Evolutionary conservation across 148 eudicot species (phyloP), one percentile per base, ranked within the genome.

Genomic region (Fallopia convolvulus): DNA sequence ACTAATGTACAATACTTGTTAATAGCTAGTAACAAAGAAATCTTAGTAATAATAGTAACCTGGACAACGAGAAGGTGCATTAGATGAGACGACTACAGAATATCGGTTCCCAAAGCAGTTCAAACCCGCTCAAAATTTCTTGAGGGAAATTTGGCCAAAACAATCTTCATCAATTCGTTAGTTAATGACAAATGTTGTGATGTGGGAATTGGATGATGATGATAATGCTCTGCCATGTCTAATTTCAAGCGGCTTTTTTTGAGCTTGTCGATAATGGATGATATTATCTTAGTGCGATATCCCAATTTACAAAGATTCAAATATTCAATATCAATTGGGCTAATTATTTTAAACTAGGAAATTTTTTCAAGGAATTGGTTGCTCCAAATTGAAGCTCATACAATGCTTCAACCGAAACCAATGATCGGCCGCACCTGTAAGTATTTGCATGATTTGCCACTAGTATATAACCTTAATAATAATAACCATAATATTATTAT

Each of bases 371-470:
- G 72, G 72, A 86, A 66, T 82, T 78, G 36, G 36, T 79, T 14
- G 32, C 11, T 40, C 83, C 42, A 5, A 1, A 56, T 81, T 84
- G 78, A 48, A 89, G 83, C 75, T 81, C 77, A 44, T 90, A 86
- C 49, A 87, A 80, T 30, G 77, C 75, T 41, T 65, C 15, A 9
- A 80, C 85, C 92, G 84, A 84, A 26, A 75, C 9, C 80, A 89
- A 60, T 3, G 86, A 82, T 55, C 83, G 81, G 0, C 3, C 6
- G 82, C 88, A 89, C 58, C 89, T 79, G 65, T 4, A 33, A 12
- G 14, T 33, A 66, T 17, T 10, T 20, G 12, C 0, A 7, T 1
- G 5, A 26, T 26, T 26, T 26, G 30, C 1, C 6, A 46, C 9
- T 6, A 9, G 2, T 41, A 41, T 41, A 6, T 41, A 0, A 6